Evolutionary conservation across 495 filamentous ascomycete species (phyloP).

Genomic region (Physcia stellaris): DNA sequence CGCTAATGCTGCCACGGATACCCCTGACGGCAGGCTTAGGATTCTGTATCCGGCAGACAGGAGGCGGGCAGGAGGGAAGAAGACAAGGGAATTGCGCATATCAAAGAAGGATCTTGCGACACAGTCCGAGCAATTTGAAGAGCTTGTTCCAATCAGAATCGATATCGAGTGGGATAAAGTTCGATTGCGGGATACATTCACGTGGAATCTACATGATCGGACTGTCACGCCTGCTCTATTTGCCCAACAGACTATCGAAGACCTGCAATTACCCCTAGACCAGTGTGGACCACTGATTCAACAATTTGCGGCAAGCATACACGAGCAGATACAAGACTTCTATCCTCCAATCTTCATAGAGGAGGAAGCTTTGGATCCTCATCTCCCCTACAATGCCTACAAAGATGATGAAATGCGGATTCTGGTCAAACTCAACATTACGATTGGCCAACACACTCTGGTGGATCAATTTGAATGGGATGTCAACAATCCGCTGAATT

Average conservation of each 20-base stretch:
- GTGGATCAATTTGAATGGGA: slow-evolving; percentile 99
- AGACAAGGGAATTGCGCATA: slow-evolving; percentile 54
- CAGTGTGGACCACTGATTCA: slow-evolving; percentile 50
- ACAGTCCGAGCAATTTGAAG: slow-evolving; percentile 81
- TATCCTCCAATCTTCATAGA: slow-evolving; percentile 81
- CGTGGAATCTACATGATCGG: slow-evolving; percentile 93
- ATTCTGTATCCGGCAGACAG: slow-evolving; percentile 62
- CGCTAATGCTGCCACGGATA: slow-evolving; percentile 41
- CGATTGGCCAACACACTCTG: slow-evolving; percentile 86
- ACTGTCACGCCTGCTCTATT: slow-evolving; percentile 66
- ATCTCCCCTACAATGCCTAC: slow-evolving; percentile 82
- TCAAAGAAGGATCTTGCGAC: slow-evolving; percentile 62
- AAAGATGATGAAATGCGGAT: slow-evolving; percentile 99
- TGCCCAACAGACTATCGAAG: slow-evolving; percentile 79
- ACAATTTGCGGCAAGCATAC: slow-evolving; percentile 64
- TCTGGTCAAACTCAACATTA: slow-evolving; percentile 89
- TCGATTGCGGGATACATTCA: slow-evolving; percentile 93
- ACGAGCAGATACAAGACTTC: slow-evolving; percentile 84
- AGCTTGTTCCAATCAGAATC: slow-evolving; percentile 78
- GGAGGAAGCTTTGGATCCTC: slow-evolving; percentile 81
- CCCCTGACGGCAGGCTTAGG: slow-evolving; percentile 21
- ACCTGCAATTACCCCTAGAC: slow-evolving; percentile 66
- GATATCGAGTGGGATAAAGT: slow-evolving; percentile 95
- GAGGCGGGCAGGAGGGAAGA: slow-evolving; percentile 58
- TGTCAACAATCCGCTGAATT: slow-evolving; percentile 87